phyloP scores from a whole-genome alignment of 176 grass and related monocot genomes.

The Aegilops longissima region DNA sequence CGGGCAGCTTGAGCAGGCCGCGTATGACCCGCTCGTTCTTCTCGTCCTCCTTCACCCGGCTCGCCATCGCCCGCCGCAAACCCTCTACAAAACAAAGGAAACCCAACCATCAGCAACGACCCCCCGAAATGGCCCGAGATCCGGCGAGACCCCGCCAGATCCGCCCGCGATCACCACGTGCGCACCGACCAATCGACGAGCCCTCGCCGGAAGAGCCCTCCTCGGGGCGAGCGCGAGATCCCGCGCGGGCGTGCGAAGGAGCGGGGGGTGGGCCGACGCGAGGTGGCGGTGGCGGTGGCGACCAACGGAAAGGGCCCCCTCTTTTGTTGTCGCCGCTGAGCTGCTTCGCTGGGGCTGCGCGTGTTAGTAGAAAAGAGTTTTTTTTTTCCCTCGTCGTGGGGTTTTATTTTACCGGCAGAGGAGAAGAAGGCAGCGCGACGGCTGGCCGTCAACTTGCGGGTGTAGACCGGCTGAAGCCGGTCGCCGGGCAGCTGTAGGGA shows the following conservation, averaged over 20 bases:
- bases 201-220: constrained; percentile 24
- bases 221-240: constrained; percentile 33
- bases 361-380: constrained; percentile 4
- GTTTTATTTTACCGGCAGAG: constrained; percentile 26
- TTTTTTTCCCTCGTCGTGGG: not conserved
- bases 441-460: constrained; percentile 28
- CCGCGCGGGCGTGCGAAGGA: not conserved
- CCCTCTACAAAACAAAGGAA: constrained; percentile 13
- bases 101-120: not conserved
- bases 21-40: constrained; percentile 94
- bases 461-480: constrained; percentile 34
- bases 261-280: not conserved
- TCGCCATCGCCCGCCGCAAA: constrained; percentile 59
- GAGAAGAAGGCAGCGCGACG: constrained; percentile 14
- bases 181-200: not conserved
- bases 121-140: constrained; percentile 40
- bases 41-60: constrained; percentile 92
- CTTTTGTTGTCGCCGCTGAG: constrained; percentile 34
- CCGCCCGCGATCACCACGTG: constrained; percentile 6
- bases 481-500: not conserved
- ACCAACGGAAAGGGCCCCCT: constrained; percentile 34
- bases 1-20: constrained; percentile 88
- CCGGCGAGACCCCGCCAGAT: constrained; percentile 32
- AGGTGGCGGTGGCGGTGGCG: constrained; percentile 19
- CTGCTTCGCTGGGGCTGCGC: constrained; percentile 40